Percentiles rank a stretch among this genome's conserved stretches.
Conservation (phyloP, 352 stramenopile genomes). For the Phytophthora sojae region DNA sequence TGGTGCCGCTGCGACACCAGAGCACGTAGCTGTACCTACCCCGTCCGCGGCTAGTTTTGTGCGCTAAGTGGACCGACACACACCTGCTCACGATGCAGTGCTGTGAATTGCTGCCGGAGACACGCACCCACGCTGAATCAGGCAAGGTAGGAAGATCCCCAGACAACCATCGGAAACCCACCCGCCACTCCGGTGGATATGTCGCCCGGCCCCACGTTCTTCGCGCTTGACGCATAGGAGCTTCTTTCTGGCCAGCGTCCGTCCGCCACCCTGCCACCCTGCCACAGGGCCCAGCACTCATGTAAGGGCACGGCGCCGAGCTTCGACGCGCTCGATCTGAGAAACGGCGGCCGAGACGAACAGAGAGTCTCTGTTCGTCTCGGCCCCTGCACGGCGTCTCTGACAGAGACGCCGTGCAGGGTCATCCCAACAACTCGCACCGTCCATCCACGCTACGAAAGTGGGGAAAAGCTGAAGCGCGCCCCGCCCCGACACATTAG, state of each 20-base stretch:
- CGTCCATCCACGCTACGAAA: too few relatives aligned
- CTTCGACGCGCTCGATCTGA: slow-evolving; percentile 17
- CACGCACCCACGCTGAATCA: background rate
- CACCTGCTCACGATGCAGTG: background rate
- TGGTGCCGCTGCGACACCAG: background rate
- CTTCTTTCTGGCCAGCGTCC: background rate
- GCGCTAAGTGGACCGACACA: background rate
- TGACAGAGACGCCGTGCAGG: slow-evolving; percentile 4
- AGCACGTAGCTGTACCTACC: background rate
- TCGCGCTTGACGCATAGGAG: background rate
- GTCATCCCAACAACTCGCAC: background rate
- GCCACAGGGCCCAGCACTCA: background rate
- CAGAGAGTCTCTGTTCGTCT: too few relatives aligned
- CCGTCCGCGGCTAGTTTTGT: background rate
- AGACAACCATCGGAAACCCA: slow-evolving; percentile 2
- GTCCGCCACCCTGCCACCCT: background rate
- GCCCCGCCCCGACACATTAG: background rate
- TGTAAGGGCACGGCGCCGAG: background rate
- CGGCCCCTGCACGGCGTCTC: too few relatives aligned
- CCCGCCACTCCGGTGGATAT: background rate
- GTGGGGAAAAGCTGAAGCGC: background rate
- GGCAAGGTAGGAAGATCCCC: too few relatives aligned
- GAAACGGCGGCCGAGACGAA: slow-evolving; percentile 12
- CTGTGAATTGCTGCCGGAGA: background rate
- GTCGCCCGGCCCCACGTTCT: background rate